Base-by-base conservation (phyloP, 169 alveolate genomes). In the Babesia divergens region DNA sequence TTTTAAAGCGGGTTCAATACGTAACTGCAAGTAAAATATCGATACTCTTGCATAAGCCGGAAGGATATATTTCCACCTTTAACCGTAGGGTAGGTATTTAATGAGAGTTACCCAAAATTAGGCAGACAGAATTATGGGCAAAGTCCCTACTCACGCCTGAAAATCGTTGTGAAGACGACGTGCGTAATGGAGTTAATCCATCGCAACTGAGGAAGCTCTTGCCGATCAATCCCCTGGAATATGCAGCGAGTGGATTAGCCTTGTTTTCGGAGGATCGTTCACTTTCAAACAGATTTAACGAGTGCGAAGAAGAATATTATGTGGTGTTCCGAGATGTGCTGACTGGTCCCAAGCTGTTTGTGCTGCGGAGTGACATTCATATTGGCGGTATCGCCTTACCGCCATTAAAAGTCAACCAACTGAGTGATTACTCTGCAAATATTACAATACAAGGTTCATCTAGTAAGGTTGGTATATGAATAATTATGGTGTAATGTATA, bases 21-120 rank as follows among this genome's bases (percentile, higher is more conserved):
- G 24, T 56, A 0, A 58, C 38, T 14, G 31, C 64, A 11, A 46
- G 43, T 60, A 70, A 70, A 74, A 43, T 80, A 7, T 28, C 84
- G 9, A 66, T 80, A 6, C 24, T 80, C 13, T 34, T 80, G 31
- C 88, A 80, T 66, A 80, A 80, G 47, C 88, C 88, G 13, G 56
- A 46, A n/a, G 80, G 81, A 8, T 80, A 70, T 38, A 32, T 71
- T 11, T 80, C 88, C 26, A 70, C 79, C 3, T 70, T 29, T 26
- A 59, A 46, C 11, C 59, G 34, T 29, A 55, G 65, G 26, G 84
- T 68, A 38, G 40, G 54, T 28, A 24, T n/a, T 6, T 7, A 40
- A 38, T 18, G 0, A 11, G 29, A 6, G 16, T 14, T 16, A 16
- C 9, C 6, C 5, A 29, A 42, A 14, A 18, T 13, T n/a, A 22